Base-by-base conservation (phyloP, 805 yeast species). In the Candida insectalens region DNA sequence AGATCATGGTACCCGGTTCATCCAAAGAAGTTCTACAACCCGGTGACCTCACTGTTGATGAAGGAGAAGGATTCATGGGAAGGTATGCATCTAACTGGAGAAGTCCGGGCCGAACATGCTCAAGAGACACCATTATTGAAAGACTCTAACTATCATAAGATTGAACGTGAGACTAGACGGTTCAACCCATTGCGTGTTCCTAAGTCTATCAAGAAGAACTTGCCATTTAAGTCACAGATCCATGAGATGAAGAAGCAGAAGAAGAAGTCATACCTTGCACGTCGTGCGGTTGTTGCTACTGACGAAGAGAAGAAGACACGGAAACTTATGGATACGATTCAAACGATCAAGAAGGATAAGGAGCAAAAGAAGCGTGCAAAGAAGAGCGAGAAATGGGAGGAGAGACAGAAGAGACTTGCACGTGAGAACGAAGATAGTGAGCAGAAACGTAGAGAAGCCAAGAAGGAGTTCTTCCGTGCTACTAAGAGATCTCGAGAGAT, bases 1-100 rank as follows among this genome's bases (percentile, higher is more conserved):
- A 78, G 95, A 54, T 88, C 97, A 3, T 92, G 98, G 98, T 88
- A 87, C 55, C 97, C 97, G 2, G 94, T 92, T 25, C 77, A 72
- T 43, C 83, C 92, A 12, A 81, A 89, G 57, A 77, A 77, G 55
- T 92, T 85, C 60, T 94, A 89, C 60, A 94, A 92, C 53, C 97
- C 97, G 2, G 97, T 92, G 15, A 83, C 96, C 0, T 92, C 98
- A 2, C 65, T 89, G 52, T 66, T 94, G 47, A 59, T 88, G 38
- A 53, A 63, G 23, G 74, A 85, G 44, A 92, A 92, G 60, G 65
- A 69, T 21, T 83, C 83, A 49, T 92, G 99, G 99, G 73, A 73
- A 50, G 99, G 99, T 42, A 87, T 92, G 94, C 74, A 95, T 52
- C 67, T 89, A 41, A 92, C 96, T 1, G 98, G 98, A 37, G 81